Base-by-base conservation (phyloP, 202 grass and related monocot species). In the Schoenoplectus tabernaemontani region DNA sequence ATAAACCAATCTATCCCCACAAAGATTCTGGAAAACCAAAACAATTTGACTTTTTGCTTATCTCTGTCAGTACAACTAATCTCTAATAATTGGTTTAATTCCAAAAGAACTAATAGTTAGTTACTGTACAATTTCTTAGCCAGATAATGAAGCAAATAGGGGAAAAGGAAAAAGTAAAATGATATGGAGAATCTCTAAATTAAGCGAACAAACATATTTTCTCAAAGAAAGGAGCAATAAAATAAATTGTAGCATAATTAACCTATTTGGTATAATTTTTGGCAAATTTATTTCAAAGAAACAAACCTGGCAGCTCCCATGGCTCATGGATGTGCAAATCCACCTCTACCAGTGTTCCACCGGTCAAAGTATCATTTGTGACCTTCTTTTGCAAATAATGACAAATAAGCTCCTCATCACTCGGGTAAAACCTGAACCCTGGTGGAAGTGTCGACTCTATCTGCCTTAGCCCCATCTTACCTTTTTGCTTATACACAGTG, bases 281-380 rank as follows among this genome's bases (percentile, higher is more conserved):
- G 24, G 53, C 30, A 9, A 30, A 22, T 11, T 73, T 17, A 73
- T 26, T 60, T 2, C 47, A 78, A 34, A 47, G 28, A 68, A 73
- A 41, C 62, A 68, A 46, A 97, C 93, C 93, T 85, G 93, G 93
- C 64, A 97, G 85, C 83, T 97, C 93, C 93, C 93, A 97, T 32
- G 93, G 93, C 87, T 97, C 93, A 66, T 78, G 88, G 60, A 63
- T 87, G 87, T 97, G 93, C 70, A 97, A 86, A 87, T 97, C 93
- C 43, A 97, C 93, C 83, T 97, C 93, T 4, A 93, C 90, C 93
- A 97, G 86, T 65, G 87, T 92, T 0, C 82, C 90, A 38, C 86
- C 84, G 30, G 76, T 47, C 68, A 87, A 61, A 57, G 81, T 76
- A 58, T 87, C 82, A 78, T 93, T 88, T 15, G 65, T 84, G 56